Evolutionary conservation across 176 grass and related monocot genomes (phyloP).

Genomic region (Secale cereale): DNA sequence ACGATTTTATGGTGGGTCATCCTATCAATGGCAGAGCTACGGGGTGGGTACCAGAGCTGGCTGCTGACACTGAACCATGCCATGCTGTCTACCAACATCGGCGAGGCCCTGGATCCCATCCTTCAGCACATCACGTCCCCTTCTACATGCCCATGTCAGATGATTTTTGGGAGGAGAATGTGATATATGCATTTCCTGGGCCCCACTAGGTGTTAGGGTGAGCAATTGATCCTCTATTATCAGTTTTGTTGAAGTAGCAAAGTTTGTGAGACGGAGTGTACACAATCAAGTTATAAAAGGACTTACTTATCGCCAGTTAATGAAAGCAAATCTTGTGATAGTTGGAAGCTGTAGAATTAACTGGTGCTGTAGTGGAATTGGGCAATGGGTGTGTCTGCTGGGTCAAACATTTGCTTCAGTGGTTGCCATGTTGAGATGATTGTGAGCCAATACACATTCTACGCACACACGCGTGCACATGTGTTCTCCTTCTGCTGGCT

Average conservation of each 20-base stretch:
- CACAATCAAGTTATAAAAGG: neutral
- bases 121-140: neutral
- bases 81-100: neutral
- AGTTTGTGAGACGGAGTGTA: neutral
- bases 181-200: neutral
- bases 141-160: neutral
- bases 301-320: neutral
- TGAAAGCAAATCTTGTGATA: neutral
- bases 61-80: neutral
- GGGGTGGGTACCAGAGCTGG: neutral
- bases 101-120: neutral
- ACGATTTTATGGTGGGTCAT: neutral
- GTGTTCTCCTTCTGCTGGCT: conserved; percentile 2
- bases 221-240: neutral
- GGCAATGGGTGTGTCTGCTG: neutral
- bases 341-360: neutral
- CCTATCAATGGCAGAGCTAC: neutral
- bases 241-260: conserved; percentile 10
- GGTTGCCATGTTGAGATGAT: conserved; percentile 22
- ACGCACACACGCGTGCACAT: neutral
- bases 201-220: no score
- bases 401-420: neutral
- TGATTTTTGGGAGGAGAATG: neutral
- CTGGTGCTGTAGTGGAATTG: neutral
- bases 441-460: neutral